These are phyloP conservation scores for Puccinia horiana DNA, from an alignment of 1,284 basidiomycete genomes.

Conservation along the genomic window DNA sequence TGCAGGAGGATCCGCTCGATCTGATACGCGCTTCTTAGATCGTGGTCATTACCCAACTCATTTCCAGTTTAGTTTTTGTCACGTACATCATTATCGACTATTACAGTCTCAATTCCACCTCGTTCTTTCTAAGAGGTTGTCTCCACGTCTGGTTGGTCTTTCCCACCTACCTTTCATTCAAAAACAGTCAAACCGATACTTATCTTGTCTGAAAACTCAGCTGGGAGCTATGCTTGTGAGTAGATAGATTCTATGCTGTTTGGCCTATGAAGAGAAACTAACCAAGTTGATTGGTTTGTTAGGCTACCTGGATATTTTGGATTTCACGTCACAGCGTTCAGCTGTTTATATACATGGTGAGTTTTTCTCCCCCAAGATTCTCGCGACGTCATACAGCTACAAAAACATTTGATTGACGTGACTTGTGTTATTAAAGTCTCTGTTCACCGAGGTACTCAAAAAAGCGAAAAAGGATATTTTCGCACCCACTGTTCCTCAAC, in stretches of 20 bases:
- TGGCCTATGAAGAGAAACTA: neutral
- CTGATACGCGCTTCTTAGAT: neutral
- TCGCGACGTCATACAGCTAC: neutral
- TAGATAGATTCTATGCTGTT: neutral
- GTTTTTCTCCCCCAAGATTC: neutral
- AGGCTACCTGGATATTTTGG: slow-evolving; percentile 49
- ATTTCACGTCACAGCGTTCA: slow-evolving; percentile 46
- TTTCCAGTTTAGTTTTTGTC: slow-evolving; percentile 36
- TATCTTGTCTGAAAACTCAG: neutral
- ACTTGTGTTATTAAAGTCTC: slow-evolving; percentile 4
- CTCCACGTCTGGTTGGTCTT: slow-evolving; percentile 38
- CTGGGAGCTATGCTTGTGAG: slow-evolving; percentile 38
- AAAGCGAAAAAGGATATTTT: slow-evolving; percentile 9
- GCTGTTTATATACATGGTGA: slow-evolving; percentile 48
- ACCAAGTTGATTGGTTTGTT: neutral
- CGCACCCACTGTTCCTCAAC: slow-evolving; percentile 38
- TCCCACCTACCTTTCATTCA: neutral
- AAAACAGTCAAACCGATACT: neutral
- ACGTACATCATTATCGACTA: slow-evolving; percentile 39
- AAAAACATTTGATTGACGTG: neutral
- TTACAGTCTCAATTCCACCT: slow-evolving; percentile 38
- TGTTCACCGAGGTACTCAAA: slow-evolving; percentile 38
- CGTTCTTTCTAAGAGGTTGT: slow-evolving; percentile 21
- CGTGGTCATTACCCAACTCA: slow-evolving; percentile 21
- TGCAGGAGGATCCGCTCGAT: too few species aligned